Evolutionary conservation across 139 green algal species (phyloP).

Genomic region (Mesotaenium endlicherianum): DNA sequence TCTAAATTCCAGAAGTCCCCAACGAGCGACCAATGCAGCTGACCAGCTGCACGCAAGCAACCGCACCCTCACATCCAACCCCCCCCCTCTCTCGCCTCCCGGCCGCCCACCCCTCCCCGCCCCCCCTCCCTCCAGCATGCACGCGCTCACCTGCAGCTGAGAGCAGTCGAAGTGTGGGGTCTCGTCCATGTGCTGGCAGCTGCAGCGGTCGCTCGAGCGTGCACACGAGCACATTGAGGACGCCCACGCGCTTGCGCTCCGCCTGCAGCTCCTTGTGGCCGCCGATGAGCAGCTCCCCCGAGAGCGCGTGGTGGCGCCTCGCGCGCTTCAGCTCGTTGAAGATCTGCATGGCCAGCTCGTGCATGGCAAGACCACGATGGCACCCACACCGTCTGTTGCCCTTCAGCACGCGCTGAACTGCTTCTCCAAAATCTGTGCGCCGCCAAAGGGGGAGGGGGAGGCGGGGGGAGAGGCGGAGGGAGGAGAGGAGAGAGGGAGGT

Average conservation of each 20-base stretch:
- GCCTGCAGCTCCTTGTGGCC: slow-evolving; percentile 75
- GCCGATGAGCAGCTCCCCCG: slow-evolving; percentile 89
- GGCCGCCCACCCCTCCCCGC: too few relatives aligned
- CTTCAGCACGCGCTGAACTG: too few relatives aligned
- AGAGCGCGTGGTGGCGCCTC: slow-evolving; percentile 76
- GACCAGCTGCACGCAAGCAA: too few relatives aligned
- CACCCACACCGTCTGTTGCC: slow-evolving; percentile 94
- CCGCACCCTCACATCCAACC: too few relatives aligned
- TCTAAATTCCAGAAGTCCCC: too few relatives aligned
- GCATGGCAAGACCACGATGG: slow-evolving; percentile 88
- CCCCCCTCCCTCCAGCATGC: too few relatives aligned
- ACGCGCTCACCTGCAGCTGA: slow-evolving; percentile 61
- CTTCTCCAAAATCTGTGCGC: too few relatives aligned
- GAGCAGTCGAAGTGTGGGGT: slow-evolving; percentile 86
- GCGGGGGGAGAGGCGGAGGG: too few relatives aligned
- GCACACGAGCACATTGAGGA: slow-evolving; percentile 87
- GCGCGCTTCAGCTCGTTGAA: slow-evolving; percentile 84
- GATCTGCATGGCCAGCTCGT: slow-evolving; percentile 92
- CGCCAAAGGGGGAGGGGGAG: too few relatives aligned
- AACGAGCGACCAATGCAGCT: too few relatives aligned
- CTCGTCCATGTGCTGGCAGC: slow-evolving; percentile 99
- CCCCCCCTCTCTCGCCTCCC: too few relatives aligned
- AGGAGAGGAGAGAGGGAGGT: too few relatives aligned
- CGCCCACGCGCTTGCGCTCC: slow-evolving; percentile 62
- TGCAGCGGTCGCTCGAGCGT: slow-evolving; percentile 95